Evolutionary conservation across 2,329 filamentous ascomycete species (phyloP).

Genomic region (Nemania diffusa): DNA sequence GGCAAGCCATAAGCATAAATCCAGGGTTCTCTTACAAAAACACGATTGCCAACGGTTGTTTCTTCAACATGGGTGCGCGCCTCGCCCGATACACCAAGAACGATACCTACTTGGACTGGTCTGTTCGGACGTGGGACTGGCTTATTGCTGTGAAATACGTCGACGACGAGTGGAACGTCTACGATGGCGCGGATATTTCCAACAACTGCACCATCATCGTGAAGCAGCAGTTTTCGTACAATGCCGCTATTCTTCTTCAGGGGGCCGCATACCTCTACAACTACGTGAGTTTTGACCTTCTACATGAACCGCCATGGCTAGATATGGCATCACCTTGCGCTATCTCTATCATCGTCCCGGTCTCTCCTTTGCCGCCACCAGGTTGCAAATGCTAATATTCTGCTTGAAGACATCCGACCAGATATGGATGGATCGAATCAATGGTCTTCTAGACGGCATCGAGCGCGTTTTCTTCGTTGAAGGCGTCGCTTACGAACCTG

Average conservation of each 20-base stretch:
- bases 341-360: background rate
- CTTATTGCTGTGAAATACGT: constrained; percentile 57
- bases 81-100: constrained; percentile 73
- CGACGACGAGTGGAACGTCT: constrained; percentile 56
- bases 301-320: background rate
- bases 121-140: constrained; percentile 68
- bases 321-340: background rate
- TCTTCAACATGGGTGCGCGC: constrained; percentile 63
- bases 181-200: constrained; percentile 59
- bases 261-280: constrained; percentile 55
- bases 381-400: constrained; percentile 3
- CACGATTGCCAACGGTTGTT: constrained; percentile 59
- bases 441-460: constrained; percentile 58
- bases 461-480: constrained; percentile 62
- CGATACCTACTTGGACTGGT: constrained; percentile 70
- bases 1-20: constrained; percentile 73
- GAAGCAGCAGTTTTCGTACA: constrained; percentile 63
- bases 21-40: constrained; percentile 59
- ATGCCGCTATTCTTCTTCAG: constrained; percentile 60
- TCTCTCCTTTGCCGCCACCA: background rate
- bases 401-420: constrained; percentile 42
- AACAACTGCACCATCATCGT: constrained; percentile 58
- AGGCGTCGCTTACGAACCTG: constrained; percentile 62
- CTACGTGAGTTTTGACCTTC: constrained; percentile 49
- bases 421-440: constrained; percentile 59